phyloP scores from a whole-genome alignment of 2,329 filamentous ascomycete genomes.

The Acephala macrosclerotiorum region DNA sequence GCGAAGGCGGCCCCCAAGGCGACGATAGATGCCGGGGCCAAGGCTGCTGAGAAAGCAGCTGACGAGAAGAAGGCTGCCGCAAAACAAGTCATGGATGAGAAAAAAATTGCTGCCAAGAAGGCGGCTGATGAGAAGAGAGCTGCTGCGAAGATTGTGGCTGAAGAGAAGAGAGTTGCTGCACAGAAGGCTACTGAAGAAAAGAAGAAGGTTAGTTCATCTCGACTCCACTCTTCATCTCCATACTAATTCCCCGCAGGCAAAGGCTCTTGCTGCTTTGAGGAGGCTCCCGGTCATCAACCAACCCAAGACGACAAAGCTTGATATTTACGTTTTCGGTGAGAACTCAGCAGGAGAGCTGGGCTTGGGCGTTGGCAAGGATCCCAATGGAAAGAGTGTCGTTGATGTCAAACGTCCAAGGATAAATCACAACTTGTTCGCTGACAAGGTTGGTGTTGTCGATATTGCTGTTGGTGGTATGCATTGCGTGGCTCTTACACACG shows the following conservation, averaged over 20 bases:
- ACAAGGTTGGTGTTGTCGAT: slow-evolving; percentile 72
- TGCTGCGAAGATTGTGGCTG: slow-evolving; percentile 14
- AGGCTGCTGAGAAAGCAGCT: slow-evolving; percentile 27
- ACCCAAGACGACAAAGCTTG: slow-evolving; percentile 67
- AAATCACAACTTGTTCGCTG: slow-evolving; percentile 64
- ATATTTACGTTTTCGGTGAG: slow-evolving; percentile 83
- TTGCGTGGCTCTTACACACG: slow-evolving; percentile 75
- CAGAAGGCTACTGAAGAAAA: no score
- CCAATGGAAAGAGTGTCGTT: slow-evolving; percentile 63
- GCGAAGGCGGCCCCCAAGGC: neutral
- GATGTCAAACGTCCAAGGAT: slow-evolving; percentile 79
- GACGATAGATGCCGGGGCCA: slow-evolving; percentile 25
- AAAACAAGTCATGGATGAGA: neutral
- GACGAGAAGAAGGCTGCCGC: slow-evolving; percentile 19
- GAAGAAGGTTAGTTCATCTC: slow-evolving; percentile 9
- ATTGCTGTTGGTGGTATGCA: slow-evolving; percentile 86
- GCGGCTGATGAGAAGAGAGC: slow-evolving; percentile 16
- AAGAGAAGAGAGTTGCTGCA: slow-evolving; percentile 10
- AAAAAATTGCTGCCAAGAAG: slow-evolving; percentile 24
- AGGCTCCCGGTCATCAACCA: slow-evolving; percentile 63
- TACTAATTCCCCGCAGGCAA: slow-evolving; percentile 11
- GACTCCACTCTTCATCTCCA: neutral
- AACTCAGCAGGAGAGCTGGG: slow-evolving; percentile 84
- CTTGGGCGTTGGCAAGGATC: slow-evolving; percentile 70
- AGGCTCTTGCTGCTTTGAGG: slow-evolving; percentile 15